A percentile compares a stretch with the other conserved stretches of the same genome.
These are phyloP conservation scores for Sugiyamaella boreocaroliniensis DNA, from an alignment of 805 yeast genomes.

Conservation along the genomic window DNA sequence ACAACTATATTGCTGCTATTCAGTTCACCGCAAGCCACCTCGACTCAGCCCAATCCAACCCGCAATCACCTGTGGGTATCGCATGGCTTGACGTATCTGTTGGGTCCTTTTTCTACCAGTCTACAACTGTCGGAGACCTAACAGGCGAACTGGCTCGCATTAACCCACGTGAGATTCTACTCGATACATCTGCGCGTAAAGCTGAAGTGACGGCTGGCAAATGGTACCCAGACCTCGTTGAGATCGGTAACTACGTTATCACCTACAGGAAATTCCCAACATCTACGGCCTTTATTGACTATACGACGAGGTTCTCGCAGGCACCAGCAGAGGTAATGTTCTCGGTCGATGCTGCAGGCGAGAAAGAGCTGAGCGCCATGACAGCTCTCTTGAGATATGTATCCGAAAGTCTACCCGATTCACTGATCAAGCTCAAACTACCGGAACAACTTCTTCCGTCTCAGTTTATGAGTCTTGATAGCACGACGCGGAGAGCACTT, in stretches of 20 bases:
- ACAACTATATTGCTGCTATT: slow-evolving; percentile 64
- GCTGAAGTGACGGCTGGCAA: slow-evolving; percentile 37
- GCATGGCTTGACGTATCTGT: slow-evolving; percentile 87
- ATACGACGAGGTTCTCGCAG: slow-evolving; percentile 38
- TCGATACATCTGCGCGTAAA: slow-evolving; percentile 29
- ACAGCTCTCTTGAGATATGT: slow-evolving; percentile 61
- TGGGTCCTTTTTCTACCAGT: slow-evolving; percentile 69
- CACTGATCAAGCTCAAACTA: slow-evolving; percentile 52
- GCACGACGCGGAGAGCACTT: slow-evolving; percentile 37
- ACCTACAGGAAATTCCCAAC: slow-evolving; percentile 45
- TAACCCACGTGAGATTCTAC: slow-evolving; percentile 70
- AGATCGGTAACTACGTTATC: slow-evolving; percentile 53
- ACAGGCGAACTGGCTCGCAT: slow-evolving; percentile 70
- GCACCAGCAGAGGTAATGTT: slow-evolving; percentile 9
- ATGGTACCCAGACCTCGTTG: slow-evolving; percentile 54
- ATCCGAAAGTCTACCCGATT: slow-evolving; percentile 64
- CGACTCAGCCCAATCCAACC: slow-evolving; percentile 28
- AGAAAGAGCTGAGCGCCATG: slow-evolving; percentile 50
- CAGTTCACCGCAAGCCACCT: slow-evolving; percentile 21
- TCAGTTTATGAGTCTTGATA: slow-evolving; percentile 66
- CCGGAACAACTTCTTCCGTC: slow-evolving; percentile 55
- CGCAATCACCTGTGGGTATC: slow-evolving; percentile 53
- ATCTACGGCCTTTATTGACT: slow-evolving; percentile 34
- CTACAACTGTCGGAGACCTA: slow-evolving; percentile 51
- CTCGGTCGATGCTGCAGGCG: slow-evolving; percentile 21